phyloP scores from a whole-genome alignment of 2,329 filamentous ascomycete genomes.

The Clarireedia hainanense region DNA sequence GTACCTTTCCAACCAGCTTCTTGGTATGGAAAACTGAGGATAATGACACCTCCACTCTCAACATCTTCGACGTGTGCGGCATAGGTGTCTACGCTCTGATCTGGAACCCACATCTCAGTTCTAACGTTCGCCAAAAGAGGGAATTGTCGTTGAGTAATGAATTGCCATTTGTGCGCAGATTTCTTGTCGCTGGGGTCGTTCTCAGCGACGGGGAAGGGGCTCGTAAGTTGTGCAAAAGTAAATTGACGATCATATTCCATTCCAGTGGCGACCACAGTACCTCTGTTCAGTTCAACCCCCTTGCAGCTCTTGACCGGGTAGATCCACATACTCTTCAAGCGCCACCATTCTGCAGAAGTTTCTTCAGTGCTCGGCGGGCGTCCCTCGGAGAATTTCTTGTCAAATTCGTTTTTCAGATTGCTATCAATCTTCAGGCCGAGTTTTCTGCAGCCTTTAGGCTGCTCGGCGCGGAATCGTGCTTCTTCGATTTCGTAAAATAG shows the following conservation, averaged over 20 bases:
- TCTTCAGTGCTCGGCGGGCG: slow-evolving; percentile 29
- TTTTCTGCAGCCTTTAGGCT: slow-evolving; percentile 43
- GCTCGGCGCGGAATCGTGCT: slow-evolving; percentile 24
- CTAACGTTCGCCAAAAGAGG: slow-evolving; percentile 64
- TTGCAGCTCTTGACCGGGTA: slow-evolving; percentile 80
- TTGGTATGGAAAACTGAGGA: slow-evolving; percentile 59
- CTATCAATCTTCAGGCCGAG: slow-evolving; percentile 40
- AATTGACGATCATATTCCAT: slow-evolving; percentile 77
- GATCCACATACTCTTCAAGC: slow-evolving; percentile 63
- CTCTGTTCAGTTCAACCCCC: slow-evolving; percentile 63
- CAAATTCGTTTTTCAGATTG: slow-evolving; percentile 49
- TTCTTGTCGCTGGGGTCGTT: slow-evolving; percentile 32
- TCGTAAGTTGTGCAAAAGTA: slow-evolving; percentile 64
- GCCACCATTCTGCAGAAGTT: slow-evolving; percentile 33
- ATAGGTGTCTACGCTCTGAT: slow-evolving; percentile 47
- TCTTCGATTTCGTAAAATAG: slow-evolving; percentile 28
- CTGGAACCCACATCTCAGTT: slow-evolving; percentile 62
- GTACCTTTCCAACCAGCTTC: slow-evolving; percentile 41
- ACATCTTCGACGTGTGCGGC: slow-evolving; percentile 40
- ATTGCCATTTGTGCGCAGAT: slow-evolving; percentile 52
- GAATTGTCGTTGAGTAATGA: slow-evolving; percentile 62
- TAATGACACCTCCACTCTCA: slow-evolving; percentile 50
- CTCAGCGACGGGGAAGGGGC: slow-evolving; percentile 37
- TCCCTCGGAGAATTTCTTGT: slow-evolving; percentile 39
- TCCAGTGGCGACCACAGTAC: slow-evolving; percentile 58